phyloP scores from a whole-genome alignment of 2,329 filamentous ascomycete genomes.

The Sordariomycetes sp. region DNA sequence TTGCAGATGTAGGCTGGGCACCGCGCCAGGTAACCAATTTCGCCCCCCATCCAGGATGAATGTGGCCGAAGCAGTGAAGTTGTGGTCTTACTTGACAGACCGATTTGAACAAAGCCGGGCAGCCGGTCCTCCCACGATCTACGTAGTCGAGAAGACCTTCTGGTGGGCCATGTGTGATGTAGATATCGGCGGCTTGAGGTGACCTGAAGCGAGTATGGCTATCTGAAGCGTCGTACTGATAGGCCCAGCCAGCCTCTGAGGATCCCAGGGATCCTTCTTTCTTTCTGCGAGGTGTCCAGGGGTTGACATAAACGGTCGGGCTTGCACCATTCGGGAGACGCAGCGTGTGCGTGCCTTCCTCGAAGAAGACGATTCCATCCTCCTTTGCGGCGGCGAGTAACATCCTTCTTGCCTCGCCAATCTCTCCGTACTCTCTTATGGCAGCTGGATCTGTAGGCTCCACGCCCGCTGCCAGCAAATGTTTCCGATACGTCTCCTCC shows the following conservation, averaged over 20 bases:
- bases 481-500: slow-evolving; percentile 15
- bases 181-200: slow-evolving; percentile 16
- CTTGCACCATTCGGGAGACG: slow-evolving; percentile 27
- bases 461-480: slow-evolving; percentile 10
- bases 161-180: slow-evolving; percentile 24
- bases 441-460: slow-evolving; percentile 1
- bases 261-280: slow-evolving; percentile 9
- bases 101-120: slow-evolving; percentile 18
- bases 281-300: slow-evolving; percentile 30
- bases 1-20: slow-evolving; percentile 6
- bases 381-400: slow-evolving; percentile 11
- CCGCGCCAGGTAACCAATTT: slow-evolving; percentile 37
- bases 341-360: slow-evolving; percentile 32
- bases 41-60: slow-evolving; percentile 23
- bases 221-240: slow-evolving; percentile 33
- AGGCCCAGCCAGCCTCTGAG: slow-evolving; percentile 22
- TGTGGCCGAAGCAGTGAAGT: slow-evolving; percentile 27
- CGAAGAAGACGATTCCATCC: slow-evolving; percentile 28
- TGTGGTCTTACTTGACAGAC: slow-evolving; percentile 17
- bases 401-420: slow-evolving; percentile 22
- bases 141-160: slow-evolving; percentile 31
- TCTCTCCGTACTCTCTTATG: slow-evolving; percentile 22
- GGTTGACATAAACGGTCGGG: slow-evolving; percentile 34
- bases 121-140: slow-evolving; percentile 16
- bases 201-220: no score